Conservation (phyloP, 345 rosid species). For the Hevea brasiliensis region DNA sequence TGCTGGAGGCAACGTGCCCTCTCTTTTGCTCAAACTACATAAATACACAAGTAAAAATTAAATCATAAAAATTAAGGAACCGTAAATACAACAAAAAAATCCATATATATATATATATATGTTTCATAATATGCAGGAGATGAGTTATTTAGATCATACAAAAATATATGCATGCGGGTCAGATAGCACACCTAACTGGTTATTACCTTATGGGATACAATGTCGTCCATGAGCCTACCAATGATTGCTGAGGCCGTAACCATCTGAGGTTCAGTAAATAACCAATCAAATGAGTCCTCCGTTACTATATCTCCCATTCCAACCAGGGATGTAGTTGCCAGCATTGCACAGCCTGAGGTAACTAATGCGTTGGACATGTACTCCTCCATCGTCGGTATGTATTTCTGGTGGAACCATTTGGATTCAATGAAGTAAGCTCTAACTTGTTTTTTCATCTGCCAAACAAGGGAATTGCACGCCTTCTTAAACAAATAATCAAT, state of each 20-base stretch:
- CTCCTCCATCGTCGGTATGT: slow-evolving; percentile 15
- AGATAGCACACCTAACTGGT: too few species aligned
- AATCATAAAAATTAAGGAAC: too few species aligned
- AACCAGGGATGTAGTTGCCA: slow-evolving; percentile 1
- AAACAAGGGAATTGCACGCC: background rate
- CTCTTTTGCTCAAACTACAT: slow-evolving; percentile 15
- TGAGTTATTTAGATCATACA: too few species aligned
- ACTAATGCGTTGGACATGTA: background rate
- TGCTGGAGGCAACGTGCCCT: slow-evolving; percentile 26
- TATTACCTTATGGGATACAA: slow-evolving; percentile 13
- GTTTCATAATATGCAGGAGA: too few species aligned
- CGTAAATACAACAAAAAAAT: too few species aligned
- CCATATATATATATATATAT: too few species aligned
- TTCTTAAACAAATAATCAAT: too few species aligned
- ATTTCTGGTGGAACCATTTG: background rate
- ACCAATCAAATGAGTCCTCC: slow-evolving; percentile 17
- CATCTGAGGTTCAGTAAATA: slow-evolving; percentile 1
- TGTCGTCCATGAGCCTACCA: slow-evolving; percentile 23
- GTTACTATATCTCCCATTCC: slow-evolving; percentile 10
- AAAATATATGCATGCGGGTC: too few species aligned
- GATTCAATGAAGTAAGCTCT: slow-evolving; percentile 5
- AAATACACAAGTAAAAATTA: too few species aligned
- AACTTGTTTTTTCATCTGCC: slow-evolving; percentile 3
- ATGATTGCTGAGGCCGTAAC: background rate
- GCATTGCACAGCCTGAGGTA: background rate